Conservation (phyloP, 202 grass and related monocot genomes). For the Saccharum hybrid region DNA sequence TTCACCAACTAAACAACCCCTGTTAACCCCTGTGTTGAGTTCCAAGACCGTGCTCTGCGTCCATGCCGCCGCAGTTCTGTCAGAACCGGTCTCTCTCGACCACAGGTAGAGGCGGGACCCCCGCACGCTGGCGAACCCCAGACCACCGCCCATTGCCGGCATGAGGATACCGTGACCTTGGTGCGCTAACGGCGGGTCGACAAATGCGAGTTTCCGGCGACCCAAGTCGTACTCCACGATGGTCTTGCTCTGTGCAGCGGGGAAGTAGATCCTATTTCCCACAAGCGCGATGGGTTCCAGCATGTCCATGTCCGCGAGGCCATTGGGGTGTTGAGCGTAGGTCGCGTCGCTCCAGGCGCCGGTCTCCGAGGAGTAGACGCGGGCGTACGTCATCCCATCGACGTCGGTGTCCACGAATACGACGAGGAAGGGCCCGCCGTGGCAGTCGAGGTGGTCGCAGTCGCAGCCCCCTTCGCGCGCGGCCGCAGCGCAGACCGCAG, state of each 20-base stretch:
- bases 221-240: constrained; percentile 20
- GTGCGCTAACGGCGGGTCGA: neutral
- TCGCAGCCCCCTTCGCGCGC: neutral
- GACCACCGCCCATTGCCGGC: neutral
- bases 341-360: neutral
- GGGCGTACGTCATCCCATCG: neutral
- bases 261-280: neutral
- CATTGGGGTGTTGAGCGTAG: neutral
- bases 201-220: neutral
- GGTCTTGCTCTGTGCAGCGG: too few species aligned
- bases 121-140: constrained; percentile 10
- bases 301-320: neutral
- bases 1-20: too few species aligned
- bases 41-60: constrained; percentile 5
- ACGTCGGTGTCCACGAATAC: neutral
- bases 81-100: constrained; percentile 13
- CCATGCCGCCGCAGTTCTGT: constrained; percentile 3
- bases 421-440: constrained; percentile 6
- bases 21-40: neutral
- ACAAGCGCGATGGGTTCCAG: neutral
- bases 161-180: neutral
- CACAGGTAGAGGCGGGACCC: neutral
- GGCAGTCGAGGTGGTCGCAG: neutral
- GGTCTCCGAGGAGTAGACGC: constrained; percentile 19
- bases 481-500: constrained; percentile 17